Evolutionary conservation across 805 yeast genomes (phyloP).

Genomic region (Blastobotrys muscicola): DNA sequence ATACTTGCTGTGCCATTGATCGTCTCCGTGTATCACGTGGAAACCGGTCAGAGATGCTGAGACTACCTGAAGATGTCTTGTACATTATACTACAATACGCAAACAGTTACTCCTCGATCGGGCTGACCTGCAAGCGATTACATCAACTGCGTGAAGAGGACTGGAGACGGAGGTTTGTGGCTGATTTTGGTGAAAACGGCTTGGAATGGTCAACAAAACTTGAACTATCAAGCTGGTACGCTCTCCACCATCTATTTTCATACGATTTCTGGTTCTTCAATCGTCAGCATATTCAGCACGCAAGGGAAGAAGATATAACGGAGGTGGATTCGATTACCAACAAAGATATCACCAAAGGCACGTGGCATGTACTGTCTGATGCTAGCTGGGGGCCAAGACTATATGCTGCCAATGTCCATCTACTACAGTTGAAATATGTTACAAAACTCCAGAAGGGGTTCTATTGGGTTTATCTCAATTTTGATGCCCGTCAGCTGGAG

Average conservation of each 20-base stretch:
- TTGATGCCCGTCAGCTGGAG: constrained; percentile 2
- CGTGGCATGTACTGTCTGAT: constrained; percentile 10
- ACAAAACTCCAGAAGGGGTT: constrained; percentile 5
- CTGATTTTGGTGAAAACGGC: background rate
- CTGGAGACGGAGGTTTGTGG: background rate
- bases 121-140: background rate
- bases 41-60: background rate
- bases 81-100: background rate
- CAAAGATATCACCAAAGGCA: background rate
- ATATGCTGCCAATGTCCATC: constrained; percentile 12
- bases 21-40: background rate
- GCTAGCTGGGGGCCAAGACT: constrained; percentile 11
- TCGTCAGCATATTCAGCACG: background rate
- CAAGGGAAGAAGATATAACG: background rate
- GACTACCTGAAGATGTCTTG: background rate
- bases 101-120: background rate
- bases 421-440: constrained; percentile 9
- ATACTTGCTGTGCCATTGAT: too few species aligned
- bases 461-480: constrained; percentile 3
- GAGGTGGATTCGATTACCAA: background rate
- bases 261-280: constrained; percentile 1
- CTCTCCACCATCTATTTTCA: background rate
- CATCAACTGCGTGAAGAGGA: background rate
- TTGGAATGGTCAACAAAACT: background rate
- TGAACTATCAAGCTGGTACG: background rate